A percentile compares a stretch with the other conserved stretches of the same genome.
These are phyloP conservation scores for Annulohypoxylon maeteangense DNA, from an alignment of 495 filamentous ascomycete genomes.

Conservation along the genomic window DNA sequence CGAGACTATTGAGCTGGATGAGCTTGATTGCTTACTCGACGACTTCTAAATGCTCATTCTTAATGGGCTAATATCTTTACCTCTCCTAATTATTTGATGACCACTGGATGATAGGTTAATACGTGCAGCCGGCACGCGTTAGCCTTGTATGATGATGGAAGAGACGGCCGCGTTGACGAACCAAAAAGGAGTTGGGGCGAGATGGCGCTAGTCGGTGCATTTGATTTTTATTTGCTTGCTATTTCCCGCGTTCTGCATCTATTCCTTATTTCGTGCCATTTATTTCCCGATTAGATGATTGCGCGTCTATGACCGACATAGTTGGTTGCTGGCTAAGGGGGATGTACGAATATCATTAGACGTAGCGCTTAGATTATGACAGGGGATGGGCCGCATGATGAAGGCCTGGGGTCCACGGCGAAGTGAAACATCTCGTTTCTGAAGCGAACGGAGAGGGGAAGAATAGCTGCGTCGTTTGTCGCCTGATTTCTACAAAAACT, in stretches of 20 bases:
- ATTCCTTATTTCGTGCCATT: conserved; percentile 39
- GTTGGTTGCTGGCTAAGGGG: conserved; percentile 7
- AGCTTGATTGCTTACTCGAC: conserved; percentile 89
- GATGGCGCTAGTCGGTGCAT: conserved; percentile 34
- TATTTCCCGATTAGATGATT: conserved; percentile 24
- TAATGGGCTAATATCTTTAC: conserved; percentile 5
- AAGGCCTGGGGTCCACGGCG: conserved; percentile 7
- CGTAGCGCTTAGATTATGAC: conserved; percentile 35
- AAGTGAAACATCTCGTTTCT: conserved; percentile 29
- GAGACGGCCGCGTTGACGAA: conserved; percentile 45
- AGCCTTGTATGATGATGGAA: conserved; percentile 43
- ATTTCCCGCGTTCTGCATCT: conserved; percentile 41
- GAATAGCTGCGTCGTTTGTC: conserved; percentile 26
- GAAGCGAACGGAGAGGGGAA: neutral
- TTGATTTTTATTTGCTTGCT: conserved; percentile 19
- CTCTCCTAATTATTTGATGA: conserved; percentile 28
- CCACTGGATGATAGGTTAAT: conserved; percentile 9
- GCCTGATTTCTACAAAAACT: conserved; percentile 23
- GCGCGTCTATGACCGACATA: conserved; percentile 10
- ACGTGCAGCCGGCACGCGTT: conserved; percentile 34
- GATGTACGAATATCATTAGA: conserved; percentile 39
- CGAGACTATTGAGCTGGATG: conserved; percentile 89
- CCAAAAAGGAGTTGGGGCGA: conserved; percentile 47
- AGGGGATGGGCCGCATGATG: conserved; percentile 27
- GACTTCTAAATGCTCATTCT: conserved; percentile 63